A percentile compares a stretch with the other conserved stretches of the same genome.
These are phyloP conservation scores for Inonotus hispidus DNA, from an alignment of 1,284 basidiomycete species.

Conservation along the genomic window DNA sequence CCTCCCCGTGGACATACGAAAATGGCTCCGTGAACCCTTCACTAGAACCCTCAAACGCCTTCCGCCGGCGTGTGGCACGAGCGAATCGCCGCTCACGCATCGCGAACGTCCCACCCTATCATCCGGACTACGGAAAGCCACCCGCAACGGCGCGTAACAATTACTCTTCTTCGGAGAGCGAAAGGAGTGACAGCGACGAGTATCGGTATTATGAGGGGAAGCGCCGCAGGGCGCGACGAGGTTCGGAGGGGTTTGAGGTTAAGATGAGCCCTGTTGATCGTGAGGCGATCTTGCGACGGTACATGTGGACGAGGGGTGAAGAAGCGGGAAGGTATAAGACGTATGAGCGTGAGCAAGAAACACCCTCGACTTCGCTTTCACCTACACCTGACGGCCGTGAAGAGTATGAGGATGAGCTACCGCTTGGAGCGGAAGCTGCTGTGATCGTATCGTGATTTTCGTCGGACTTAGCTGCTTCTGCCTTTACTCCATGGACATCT, in stretches of 20 bases:
- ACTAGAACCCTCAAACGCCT: constrained; percentile 57
- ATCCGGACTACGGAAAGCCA: constrained; percentile 52
- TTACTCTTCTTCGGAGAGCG: constrained; percentile 22
- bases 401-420: constrained; percentile 28
- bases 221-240: constrained; percentile 45
- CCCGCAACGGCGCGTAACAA: constrained; percentile 30
- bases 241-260: constrained; percentile 79
- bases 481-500: neutral
- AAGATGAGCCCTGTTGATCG: constrained; percentile 41
- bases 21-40: constrained; percentile 68
- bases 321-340: constrained; percentile 53
- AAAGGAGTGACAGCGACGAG: constrained; percentile 23
- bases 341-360: constrained; percentile 49
- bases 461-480: neutral
- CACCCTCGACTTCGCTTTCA: constrained; percentile 2
- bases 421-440: constrained; percentile 26
- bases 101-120: constrained; percentile 63
- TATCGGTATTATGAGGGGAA: constrained; percentile 25
- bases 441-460: constrained; percentile 12
- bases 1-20: constrained; percentile 82
- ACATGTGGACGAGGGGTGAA: constrained; percentile 47
- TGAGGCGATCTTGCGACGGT: constrained; percentile 53
- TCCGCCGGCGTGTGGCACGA: constrained; percentile 21
- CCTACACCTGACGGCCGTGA: constrained; percentile 20
- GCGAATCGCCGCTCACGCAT: constrained; percentile 11